Evolutionary conservation across 2,329 filamentous ascomycete genomes (phyloP).

Genomic region (Davidsoniella eucalypti): DNA sequence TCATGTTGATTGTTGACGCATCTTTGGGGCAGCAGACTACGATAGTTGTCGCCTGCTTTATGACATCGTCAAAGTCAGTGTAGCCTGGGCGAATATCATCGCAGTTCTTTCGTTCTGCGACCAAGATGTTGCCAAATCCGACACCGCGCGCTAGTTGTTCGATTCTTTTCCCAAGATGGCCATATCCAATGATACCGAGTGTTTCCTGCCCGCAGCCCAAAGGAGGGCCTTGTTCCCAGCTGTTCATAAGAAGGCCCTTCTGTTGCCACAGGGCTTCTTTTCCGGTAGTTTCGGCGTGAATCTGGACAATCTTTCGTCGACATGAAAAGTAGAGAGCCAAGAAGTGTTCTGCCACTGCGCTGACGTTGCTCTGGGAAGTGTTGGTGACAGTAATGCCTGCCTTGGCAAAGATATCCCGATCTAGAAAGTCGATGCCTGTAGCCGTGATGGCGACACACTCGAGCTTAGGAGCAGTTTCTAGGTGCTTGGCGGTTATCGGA

Average conservation of each 20-base stretch:
- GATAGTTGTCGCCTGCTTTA: conserved; percentile 16
- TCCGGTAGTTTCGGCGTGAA: neutral
- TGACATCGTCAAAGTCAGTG: conserved; percentile 14
- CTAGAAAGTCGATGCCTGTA: conserved; percentile 10
- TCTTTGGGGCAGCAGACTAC: conserved; percentile 17
- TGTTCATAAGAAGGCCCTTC: conserved; percentile 1
- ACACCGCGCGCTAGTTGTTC: conserved; percentile 15
- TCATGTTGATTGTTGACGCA: conserved; percentile 14
- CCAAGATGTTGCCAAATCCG: conserved; percentile 15
- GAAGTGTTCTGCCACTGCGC: conserved; percentile 8
- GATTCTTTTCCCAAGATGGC: conserved; percentile 16
- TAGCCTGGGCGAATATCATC: conserved; percentile 4
- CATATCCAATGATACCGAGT: conserved; percentile 18
- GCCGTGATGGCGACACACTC: conserved; percentile 8
- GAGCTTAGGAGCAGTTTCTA: conserved; percentile 1
- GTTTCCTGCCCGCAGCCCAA: conserved; percentile 17
- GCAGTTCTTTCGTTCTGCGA: conserved; percentile 16
- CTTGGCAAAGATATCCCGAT: conserved; percentile 5
- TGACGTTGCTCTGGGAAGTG: conserved; percentile 10
- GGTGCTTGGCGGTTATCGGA: conserved; percentile 1
- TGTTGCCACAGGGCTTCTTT: neutral
- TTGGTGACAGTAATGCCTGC: conserved; percentile 9
- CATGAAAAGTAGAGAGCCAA: conserved; percentile 10
- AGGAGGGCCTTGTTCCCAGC: conserved; percentile 14
- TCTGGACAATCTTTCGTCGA: conserved; percentile 3